These are phyloP conservation scores for Sugiyamaella qingdaonensis DNA, from an alignment of 805 yeast genomes.

Conservation along the genomic window DNA sequence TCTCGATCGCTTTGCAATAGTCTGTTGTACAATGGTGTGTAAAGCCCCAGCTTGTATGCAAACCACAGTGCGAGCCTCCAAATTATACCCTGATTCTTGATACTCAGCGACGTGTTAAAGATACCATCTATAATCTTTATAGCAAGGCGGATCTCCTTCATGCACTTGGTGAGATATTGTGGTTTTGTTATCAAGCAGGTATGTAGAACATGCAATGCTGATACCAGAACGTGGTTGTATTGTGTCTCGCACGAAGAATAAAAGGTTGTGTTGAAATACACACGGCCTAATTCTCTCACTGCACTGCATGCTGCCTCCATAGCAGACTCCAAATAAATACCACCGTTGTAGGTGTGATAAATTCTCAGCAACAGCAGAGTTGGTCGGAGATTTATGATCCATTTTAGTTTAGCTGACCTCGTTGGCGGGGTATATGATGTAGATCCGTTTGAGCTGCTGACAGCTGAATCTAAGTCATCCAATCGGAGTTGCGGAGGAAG, in stretches of 20 bases:
- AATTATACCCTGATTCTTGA: background rate
- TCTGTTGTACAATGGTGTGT: background rate
- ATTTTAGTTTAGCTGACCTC: conserved; percentile 11
- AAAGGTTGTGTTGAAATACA: conserved; percentile 20
- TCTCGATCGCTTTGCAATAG: background rate
- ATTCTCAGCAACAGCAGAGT: conserved; percentile 18
- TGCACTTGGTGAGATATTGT: conserved; percentile 16
- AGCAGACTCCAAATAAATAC: conserved; percentile 19
- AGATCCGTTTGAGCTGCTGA: background rate
- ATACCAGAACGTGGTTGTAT: conserved; percentile 24
- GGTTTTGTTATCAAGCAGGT: conserved; percentile 23
- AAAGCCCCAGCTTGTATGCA: no score
- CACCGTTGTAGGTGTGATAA: conserved; percentile 16
- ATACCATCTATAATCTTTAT: background rate
- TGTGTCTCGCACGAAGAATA: conserved; percentile 23
- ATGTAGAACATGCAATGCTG: conserved; percentile 25
- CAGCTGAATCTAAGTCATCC: background rate
- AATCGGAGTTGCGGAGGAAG: conserved; percentile 17
- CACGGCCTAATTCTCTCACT: conserved; percentile 19
- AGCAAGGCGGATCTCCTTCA: background rate
- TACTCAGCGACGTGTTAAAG: background rate
- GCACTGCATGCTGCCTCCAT: conserved; percentile 24
- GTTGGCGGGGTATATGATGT: background rate
- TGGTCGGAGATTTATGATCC: conserved; percentile 8
- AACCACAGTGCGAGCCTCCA: no score